These are phyloP conservation scores for Phlebiopsis gigantea DNA, from an alignment of 768 basidiomycete genomes.

Conservation along the genomic window DNA sequence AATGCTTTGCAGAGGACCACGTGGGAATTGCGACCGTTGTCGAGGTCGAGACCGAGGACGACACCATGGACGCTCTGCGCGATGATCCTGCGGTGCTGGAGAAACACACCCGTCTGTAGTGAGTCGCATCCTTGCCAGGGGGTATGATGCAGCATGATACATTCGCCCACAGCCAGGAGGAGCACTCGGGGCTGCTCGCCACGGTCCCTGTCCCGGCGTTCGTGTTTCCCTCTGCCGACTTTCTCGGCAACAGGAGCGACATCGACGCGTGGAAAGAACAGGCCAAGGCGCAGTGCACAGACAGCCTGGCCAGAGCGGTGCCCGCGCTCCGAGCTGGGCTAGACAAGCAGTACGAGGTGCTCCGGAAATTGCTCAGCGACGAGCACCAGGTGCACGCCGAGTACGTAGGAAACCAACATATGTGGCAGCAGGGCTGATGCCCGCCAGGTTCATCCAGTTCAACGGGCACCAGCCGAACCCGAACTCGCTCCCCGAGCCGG, in stretches of 20 bases:
- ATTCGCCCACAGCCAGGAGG: not conserved
- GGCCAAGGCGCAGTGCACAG: not conserved
- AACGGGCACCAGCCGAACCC: slow-evolving; percentile 3
- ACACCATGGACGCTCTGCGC: slow-evolving; percentile 1
- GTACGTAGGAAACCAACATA: not conserved
- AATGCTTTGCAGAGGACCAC: slow-evolving; percentile 9
- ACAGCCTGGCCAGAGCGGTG: not conserved
- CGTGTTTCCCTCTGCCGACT: slow-evolving; percentile 1
- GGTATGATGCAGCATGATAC: not conserved
- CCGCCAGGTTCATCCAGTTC: not conserved
- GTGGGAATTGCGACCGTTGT: not conserved
- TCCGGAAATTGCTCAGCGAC: not conserved
- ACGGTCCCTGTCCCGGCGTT: slow-evolving; percentile 4
- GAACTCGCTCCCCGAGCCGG: slow-evolving; percentile 4
- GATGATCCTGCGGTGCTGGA: not conserved
- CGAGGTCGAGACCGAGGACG: slow-evolving; percentile 3
- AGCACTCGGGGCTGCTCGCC: slow-evolving; percentile 1
- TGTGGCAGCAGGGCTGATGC: no score
- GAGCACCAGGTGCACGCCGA: not conserved
- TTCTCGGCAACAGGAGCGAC: not conserved
- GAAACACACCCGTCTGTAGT: slow-evolving; percentile 10
- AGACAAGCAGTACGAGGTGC: slow-evolving; percentile 7
- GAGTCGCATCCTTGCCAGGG: not conserved
- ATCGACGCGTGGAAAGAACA: slow-evolving; percentile 4
- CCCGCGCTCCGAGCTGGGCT: slow-evolving; percentile 3